These are phyloP conservation scores for Coemansia umbellata DNA, from an alignment of 192 early-diverging fungal species.

Conservation along the genomic window DNA sequence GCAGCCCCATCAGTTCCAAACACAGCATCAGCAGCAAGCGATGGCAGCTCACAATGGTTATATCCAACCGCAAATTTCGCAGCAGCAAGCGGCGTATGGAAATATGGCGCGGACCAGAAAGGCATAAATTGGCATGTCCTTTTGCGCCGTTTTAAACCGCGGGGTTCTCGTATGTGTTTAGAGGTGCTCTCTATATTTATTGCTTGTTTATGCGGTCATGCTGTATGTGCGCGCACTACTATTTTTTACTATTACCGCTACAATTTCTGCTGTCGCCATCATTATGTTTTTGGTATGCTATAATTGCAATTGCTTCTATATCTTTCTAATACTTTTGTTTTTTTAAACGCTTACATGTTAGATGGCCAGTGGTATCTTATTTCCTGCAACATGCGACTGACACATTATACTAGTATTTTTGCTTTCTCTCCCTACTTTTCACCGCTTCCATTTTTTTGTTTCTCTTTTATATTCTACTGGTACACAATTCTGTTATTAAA, in stretches of 20 bases:
- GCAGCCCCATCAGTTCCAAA: conserved; percentile 23
- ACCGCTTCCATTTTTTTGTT: not conserved
- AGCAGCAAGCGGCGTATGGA: conserved; percentile 28
- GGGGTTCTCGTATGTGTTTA: no score
- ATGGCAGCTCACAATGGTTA: conserved; percentile 15
- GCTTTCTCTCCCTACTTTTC: not conserved
- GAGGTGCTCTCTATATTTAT: no score
- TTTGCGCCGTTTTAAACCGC: no score
- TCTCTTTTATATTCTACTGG: not conserved
- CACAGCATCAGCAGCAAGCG: conserved; percentile 8
- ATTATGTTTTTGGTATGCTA: no score
- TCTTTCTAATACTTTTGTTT: not conserved
- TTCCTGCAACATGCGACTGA: no score
- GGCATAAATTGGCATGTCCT: conserved; percentile 20
- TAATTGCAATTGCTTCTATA: no score
- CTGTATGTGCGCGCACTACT: no score
- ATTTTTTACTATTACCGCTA: no score
- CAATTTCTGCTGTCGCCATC: no score
- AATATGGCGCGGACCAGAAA: conserved; percentile 41
- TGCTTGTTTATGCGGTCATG: no score
- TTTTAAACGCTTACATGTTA: not conserved
- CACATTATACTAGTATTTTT: not conserved
- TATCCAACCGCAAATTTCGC: conserved; percentile 14
- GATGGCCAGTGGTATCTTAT: no score
- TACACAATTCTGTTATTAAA: not conserved